Conservation (phyloP, 176 grass and related monocot genomes). For the Microstegium vimineum region DNA sequence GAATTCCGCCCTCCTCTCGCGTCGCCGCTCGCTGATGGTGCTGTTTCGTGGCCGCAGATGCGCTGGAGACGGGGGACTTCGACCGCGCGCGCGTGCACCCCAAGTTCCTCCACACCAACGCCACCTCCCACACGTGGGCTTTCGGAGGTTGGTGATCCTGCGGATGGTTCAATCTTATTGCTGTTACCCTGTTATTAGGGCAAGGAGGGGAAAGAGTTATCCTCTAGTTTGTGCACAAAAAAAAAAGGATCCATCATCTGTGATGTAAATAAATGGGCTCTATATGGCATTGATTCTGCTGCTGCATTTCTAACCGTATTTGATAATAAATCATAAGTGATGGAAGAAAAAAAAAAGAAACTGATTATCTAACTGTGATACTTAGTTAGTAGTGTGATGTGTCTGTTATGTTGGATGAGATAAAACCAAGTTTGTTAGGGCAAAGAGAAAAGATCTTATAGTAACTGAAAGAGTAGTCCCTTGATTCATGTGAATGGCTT, state of each 20-base stretch:
- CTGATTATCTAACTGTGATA: background rate
- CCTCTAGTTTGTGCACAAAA: too few relatives aligned
- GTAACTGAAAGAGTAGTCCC: background rate
- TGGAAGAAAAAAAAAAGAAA: background rate
- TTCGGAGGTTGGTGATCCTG: slow-evolving; percentile 63
- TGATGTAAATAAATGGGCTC: background rate
- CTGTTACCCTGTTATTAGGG: background rate
- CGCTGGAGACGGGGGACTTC: slow-evolving; percentile 53
- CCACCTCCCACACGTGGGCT: slow-evolving; percentile 94
- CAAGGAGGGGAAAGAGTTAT: background rate
- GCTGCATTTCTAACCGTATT: background rate
- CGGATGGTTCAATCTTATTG: background rate
- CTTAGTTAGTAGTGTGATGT: background rate
- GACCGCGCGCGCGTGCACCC: slow-evolving; percentile 84
- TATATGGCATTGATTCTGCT: background rate
- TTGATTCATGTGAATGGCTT: background rate
- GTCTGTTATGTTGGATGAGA: background rate
- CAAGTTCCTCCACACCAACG: slow-evolving; percentile 94
- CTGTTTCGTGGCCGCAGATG: slow-evolving; percentile 35
- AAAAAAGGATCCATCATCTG: background rate
- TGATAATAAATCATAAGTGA: background rate
- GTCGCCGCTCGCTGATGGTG: background rate
- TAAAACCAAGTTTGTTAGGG: too few relatives aligned
- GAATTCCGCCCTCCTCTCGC: background rate
- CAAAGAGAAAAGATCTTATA: too few relatives aligned